Evolutionary conservation across 305 asterid genomes (phyloP), one percentile per base, ranked within the genome.

Genomic region (Plantago lanceolata): DNA sequence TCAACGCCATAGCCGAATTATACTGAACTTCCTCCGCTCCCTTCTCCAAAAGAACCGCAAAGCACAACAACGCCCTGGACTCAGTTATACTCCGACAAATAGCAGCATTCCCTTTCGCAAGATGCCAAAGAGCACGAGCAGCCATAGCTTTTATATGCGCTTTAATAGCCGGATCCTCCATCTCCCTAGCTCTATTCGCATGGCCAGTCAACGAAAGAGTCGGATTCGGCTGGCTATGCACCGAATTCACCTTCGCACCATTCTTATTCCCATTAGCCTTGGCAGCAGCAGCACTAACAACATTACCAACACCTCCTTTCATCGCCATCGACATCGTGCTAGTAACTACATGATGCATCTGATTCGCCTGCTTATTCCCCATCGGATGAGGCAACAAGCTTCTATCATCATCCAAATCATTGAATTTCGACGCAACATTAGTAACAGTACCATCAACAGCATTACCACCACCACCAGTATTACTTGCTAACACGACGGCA

Each of bases 41-140:
- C 33, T 82, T 85, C 64, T 87, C 85, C 33, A 85, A 55, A 6
- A 87, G 81, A 14, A 69, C 78, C 5, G 90, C 88, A 16, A 85
- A 87, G 61, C 86, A 85, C 12, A 81, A 11, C 16, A 85, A 26
- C 1, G 88, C 92, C 50, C 85, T 71, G 1, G 93, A 82, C 51
- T 87, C 88, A 0, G 90, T 82, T n/a, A 87, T 87, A 79, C 82
- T 85, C 14, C 71, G 73, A 68, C 88, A 84, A 28, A 84, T 81
- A 18, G 76, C 60, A 0, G 82, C 57, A 63, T 87, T 87, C 2
- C 69, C 84, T 55, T 57, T 71, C 21, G 85, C 82, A 0, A 87
- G 93, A 49, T 77, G 65, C 78, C 88, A 75, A 48, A 87, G 80
- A 33, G 95, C 95, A 56, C 82, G 71, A 0, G 93, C 86, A 2